Percentiles rank a stretch among this genome's conserved stretches.
These are phyloP conservation scores for Yarrowia sp. DNA, from an alignment of 805 yeast genomes.

Conservation along the genomic window DNA sequence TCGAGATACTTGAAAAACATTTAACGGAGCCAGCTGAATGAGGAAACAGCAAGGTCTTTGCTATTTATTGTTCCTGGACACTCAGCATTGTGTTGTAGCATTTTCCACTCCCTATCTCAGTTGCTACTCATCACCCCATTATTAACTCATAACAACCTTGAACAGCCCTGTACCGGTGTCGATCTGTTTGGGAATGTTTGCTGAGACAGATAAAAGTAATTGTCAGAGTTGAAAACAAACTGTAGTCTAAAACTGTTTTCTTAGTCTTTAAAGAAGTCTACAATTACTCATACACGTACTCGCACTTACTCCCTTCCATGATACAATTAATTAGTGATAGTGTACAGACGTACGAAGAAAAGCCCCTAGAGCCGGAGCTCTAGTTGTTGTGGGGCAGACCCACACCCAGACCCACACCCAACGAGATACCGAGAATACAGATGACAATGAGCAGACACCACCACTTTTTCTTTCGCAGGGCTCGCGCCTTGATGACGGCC, in stretches of 20 bases:
- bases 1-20: too few species aligned
- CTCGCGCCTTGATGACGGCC: conserved; percentile 86
- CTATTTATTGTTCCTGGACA: too few species aligned
- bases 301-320: background rate
- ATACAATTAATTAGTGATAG: conserved; percentile 24
- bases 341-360: conserved; percentile 25
- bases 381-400: conserved; percentile 10
- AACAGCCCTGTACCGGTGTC: conserved; percentile 4
- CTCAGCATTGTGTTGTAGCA: too few species aligned
- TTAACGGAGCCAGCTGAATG: too few species aligned
- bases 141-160: background rate
- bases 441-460: conserved; percentile 62
- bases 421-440: conserved; percentile 53
- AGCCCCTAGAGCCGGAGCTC: too few species aligned
- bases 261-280: too few species aligned
- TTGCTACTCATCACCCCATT: background rate
- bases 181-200: background rate
- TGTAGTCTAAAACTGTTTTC: too few species aligned
- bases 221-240: too few species aligned
- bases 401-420: conserved; percentile 23
- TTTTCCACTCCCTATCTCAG: too few species aligned
- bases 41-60: too few species aligned
- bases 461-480: conserved; percentile 88
- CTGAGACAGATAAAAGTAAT: too few species aligned
- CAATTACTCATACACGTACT: too few species aligned